These are phyloP conservation scores for Aegilops longissima DNA, from an alignment of 176 grass and related monocot species.

Conservation along the genomic window DNA sequence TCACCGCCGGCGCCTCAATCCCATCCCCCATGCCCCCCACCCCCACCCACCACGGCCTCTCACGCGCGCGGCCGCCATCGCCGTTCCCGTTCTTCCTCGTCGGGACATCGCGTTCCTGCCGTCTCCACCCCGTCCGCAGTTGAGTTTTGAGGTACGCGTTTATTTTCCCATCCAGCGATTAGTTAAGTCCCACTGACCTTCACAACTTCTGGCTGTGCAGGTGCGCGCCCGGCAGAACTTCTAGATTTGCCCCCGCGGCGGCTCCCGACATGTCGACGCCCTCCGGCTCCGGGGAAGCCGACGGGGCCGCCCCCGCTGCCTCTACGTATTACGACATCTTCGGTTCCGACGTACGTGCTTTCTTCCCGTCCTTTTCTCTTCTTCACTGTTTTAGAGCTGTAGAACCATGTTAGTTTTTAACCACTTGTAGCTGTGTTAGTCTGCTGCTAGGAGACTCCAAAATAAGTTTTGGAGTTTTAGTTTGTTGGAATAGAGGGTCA, in stretches of 20 bases:
- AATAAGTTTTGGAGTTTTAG: background rate
- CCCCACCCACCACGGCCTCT: background rate
- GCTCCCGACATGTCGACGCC: slow-evolving; percentile 27
- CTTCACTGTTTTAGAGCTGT: background rate
- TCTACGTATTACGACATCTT: slow-evolving; percentile 60
- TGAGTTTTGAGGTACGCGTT: background rate
- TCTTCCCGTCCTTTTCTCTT: background rate
- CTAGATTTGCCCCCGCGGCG: background rate
- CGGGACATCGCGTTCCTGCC: background rate
- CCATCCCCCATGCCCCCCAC: background rate
- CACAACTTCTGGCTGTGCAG: background rate
- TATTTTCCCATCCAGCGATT: background rate
- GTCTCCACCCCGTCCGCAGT: background rate
- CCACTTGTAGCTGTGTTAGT: background rate
- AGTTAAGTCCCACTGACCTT: background rate
- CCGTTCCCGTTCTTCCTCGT: background rate
- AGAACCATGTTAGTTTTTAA: background rate
- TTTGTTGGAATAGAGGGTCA: background rate
- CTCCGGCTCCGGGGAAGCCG: slow-evolving; percentile 8
- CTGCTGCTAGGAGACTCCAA: background rate
- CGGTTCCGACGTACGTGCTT: slow-evolving; percentile 47
- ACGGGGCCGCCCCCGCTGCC: background rate
- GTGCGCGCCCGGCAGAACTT: background rate
- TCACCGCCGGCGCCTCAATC: background rate
- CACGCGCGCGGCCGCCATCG: background rate